Base-by-base conservation (phyloP, 441 rosid genomes). In the Eruca vesicaria region DNA sequence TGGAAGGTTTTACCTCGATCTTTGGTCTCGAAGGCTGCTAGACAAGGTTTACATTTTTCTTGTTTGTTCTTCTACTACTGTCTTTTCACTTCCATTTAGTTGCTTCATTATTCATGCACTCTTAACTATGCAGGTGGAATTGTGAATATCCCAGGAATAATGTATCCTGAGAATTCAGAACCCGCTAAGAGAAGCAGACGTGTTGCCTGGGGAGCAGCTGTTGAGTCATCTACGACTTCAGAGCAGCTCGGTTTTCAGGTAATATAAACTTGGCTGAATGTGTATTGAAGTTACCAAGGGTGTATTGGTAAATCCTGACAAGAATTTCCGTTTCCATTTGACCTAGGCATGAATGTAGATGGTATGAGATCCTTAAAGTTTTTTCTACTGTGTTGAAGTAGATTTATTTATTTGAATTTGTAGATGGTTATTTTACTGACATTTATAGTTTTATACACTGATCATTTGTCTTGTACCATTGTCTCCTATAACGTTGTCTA, bases 161-260 rank as follows among this genome's bases (percentile, higher is more conserved):
- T 88, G 20, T 96, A 96, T 79, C 97, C 96, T 61, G 99, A 96
- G 77, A 86, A 78, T 88, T 88, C 97, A 79, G 97, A 96, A 78
- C 84, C 84, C 18, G 87, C 96, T 33, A 91, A 83, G 90, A 90
- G 99, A 86, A 91, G 85, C 86, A 89, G 84, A 80, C 83, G 73
- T 75, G 79, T 89, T 62, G 84, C 90, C 63, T 96, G 99, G 99
- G 85, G 76, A 78, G 98, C 98, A 79, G 96, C 94, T n/a, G 98
- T 96, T 77, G 99, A 90, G 72, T 87, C 95, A 73, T 90, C 97
- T 72, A 82, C 80, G 18, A 89, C 85, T 79, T 80, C 79, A 14
- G 96, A 90, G 76, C 99, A 90, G 81, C 96, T 96, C 61, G 98
- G 97, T 64, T 80, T 93, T 55, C 98, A 86, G 94, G 99, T 96